Percentiles rank a stretch among this genome's conserved stretches.
Evolutionary conservation across 495 filamentous ascomycete genomes (phyloP).

Genomic region (Podospora pseudocomata): DNA sequence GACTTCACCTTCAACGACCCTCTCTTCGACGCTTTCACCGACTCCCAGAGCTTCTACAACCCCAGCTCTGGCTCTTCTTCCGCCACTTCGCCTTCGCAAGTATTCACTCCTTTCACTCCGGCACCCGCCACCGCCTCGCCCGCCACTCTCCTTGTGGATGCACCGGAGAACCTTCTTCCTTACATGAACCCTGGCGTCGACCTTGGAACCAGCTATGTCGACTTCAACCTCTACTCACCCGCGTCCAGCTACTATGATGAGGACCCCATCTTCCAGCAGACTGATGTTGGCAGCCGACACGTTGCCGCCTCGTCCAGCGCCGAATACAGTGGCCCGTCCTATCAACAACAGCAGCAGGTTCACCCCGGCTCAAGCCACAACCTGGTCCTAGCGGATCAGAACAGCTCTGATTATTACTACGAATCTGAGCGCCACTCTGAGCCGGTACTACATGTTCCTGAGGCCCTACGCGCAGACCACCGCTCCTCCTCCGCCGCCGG

Average conservation of each 20-base stretch:
- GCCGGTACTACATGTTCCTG: constrained; percentile 2
- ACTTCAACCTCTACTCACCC: constrained; percentile 52
- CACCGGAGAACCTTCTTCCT: constrained; percentile 29
- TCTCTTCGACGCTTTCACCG: constrained; percentile 41
- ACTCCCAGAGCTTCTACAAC: constrained; percentile 36
- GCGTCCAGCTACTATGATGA: constrained; percentile 43
- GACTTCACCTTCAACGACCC: constrained; percentile 29
- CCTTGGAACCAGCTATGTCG: constrained; percentile 44
- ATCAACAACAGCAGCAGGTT: constrained; percentile 5
- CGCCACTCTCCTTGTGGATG: constrained; percentile 14
- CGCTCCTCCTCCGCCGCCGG: not conserved
- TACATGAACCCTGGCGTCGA: constrained; percentile 41
- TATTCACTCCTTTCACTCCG: constrained; percentile 33
- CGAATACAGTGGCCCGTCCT: not conserved
- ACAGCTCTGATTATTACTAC: constrained; percentile 3
- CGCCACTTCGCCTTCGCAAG: constrained; percentile 36
- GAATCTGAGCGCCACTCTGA: constrained; percentile 1
- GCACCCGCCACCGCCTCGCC: constrained; percentile 17
- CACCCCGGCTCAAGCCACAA: not conserved
- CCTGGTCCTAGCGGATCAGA: not conserved
- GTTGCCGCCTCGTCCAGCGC: constrained; percentile 11
- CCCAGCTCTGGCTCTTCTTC: constrained; percentile 36
- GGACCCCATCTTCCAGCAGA: constrained; percentile 31
- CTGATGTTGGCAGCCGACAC: constrained; percentile 16
- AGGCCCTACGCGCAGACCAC: not conserved